Conservation (phyloP, 148 eudicot species). For the Hydrangea macrophylla region DNA sequence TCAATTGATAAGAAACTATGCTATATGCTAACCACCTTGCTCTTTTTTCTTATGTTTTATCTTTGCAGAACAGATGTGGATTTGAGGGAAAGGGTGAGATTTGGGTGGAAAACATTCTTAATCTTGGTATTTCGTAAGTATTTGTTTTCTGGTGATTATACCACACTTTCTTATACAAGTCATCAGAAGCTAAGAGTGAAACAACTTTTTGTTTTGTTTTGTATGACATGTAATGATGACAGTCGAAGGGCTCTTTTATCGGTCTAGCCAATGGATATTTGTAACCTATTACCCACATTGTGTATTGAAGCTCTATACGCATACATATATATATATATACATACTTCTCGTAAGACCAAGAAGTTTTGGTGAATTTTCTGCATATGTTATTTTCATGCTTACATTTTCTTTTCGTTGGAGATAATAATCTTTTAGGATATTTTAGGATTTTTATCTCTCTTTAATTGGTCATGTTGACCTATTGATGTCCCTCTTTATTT, state of each 20-base stretch:
- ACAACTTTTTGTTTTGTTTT: background rate
- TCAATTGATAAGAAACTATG: background rate
- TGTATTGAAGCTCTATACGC: too few relatives aligned
- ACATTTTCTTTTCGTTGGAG: too few relatives aligned
- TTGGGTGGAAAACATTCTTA: conserved; percentile 90
- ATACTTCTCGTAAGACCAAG: too few relatives aligned
- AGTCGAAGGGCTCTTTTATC: conserved; percentile 5
- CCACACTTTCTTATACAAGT: background rate
- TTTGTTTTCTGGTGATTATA: background rate
- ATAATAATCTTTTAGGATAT: too few relatives aligned
- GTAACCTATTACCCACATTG: too few relatives aligned
- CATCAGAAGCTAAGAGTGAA: too few relatives aligned
- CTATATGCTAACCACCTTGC: background rate
- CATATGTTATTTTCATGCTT: too few relatives aligned
- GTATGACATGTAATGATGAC: background rate
- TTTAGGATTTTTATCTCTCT: too few relatives aligned
- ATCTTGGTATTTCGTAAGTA: conserved; percentile 96
- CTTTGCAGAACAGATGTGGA: conserved; percentile 91
- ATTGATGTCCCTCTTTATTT: too few relatives aligned
- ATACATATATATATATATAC: background rate
- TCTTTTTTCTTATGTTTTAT: conserved; percentile 1
- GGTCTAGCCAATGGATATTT: background rate
- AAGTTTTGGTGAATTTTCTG: too few relatives aligned
- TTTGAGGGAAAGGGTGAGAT: conserved; percentile 94
- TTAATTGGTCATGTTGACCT: too few relatives aligned